Conservation (phyloP, 179 eudicot genomes). For the Heliamphora ciliata region DNA sequence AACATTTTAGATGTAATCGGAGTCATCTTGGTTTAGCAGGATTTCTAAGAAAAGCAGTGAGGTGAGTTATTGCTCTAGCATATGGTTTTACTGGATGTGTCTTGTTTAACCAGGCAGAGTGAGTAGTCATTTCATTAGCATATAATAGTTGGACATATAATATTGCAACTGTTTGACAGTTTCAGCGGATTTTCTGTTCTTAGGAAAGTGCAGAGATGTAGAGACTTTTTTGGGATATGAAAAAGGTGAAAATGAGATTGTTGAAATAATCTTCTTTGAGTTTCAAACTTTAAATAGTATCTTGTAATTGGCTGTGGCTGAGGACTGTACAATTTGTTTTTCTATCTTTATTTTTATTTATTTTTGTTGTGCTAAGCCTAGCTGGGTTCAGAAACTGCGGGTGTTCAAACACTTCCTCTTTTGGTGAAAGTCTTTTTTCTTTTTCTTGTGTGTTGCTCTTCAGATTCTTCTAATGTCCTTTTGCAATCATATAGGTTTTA, state of each 20-base stretch:
- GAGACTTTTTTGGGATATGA: not conserved
- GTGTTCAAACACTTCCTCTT: not conserved
- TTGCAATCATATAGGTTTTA: not conserved
- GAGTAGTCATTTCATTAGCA: not conserved
- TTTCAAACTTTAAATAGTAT: not conserved
- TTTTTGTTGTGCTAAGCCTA: too few species aligned
- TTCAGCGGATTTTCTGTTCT: not conserved
- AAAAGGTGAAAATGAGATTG: constrained; percentile 2
- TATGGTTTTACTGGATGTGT: not conserved
- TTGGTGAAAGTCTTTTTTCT: not conserved
- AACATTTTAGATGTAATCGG: not conserved
- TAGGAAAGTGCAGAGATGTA: not conserved
- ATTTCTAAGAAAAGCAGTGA: constrained; percentile 6
- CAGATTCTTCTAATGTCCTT: not conserved
- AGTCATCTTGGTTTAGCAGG: not conserved
- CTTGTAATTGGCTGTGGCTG: not conserved
- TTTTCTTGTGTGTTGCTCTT: not conserved
- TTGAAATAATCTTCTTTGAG: not conserved
- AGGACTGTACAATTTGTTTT: not conserved
- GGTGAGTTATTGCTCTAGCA: not conserved
- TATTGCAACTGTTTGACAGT: not conserved
- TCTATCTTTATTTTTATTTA: too few species aligned
- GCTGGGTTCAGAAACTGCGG: too few species aligned
- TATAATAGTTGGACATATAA: not conserved
- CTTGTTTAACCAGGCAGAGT: not conserved